These are phyloP conservation scores for Trichoderma oligosporum DNA, from an alignment of 2,329 filamentous ascomycete species.

Conservation along the genomic window DNA sequence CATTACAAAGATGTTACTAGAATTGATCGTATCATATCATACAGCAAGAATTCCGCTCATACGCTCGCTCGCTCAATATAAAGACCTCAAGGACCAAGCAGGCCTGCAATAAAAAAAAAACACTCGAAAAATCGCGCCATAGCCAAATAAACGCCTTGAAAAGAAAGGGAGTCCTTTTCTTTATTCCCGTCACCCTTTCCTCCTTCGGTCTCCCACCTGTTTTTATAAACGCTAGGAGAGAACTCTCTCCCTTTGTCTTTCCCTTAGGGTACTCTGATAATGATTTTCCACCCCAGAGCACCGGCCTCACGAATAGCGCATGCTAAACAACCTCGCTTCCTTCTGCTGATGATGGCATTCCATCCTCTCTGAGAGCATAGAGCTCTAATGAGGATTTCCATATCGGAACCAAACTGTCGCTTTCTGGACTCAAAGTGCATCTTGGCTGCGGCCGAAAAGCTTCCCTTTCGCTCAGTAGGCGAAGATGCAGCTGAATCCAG, in stretches of 20 bases:
- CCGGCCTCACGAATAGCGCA: constrained; percentile 74
- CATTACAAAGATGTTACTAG: constrained; percentile 6
- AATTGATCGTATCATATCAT: too few relatives aligned
- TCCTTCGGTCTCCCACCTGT: not conserved
- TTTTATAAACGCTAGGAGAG: not conserved
- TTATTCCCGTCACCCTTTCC: not conserved
- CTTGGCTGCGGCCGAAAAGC: constrained; percentile 44
- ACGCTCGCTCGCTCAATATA: constrained; percentile 6
- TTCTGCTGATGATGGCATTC: constrained; percentile 67
- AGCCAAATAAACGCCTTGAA: constrained; percentile 5
- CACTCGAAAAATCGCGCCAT: constrained; percentile 1
- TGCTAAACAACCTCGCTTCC: constrained; percentile 64
- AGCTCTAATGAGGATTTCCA: constrained; percentile 68
- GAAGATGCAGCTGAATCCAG: constrained; percentile 29
- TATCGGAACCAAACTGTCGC: constrained; percentile 58
- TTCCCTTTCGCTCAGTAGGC: constrained; percentile 34
- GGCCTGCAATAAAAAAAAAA: not conserved
- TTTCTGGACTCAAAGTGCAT: constrained; percentile 56
- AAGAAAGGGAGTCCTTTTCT: constrained; percentile 5
- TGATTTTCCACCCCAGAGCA: constrained; percentile 64
- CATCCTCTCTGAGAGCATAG: constrained; percentile 71
- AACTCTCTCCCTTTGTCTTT: not conserved
- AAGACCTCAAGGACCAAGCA: not conserved
- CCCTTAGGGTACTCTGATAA: constrained; percentile 55
- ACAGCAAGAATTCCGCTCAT: constrained; percentile 15